Evolutionary conservation across 1,284 basidiomycete species (phyloP).

Genomic region (Exobasidium cylindrosporum): DNA sequence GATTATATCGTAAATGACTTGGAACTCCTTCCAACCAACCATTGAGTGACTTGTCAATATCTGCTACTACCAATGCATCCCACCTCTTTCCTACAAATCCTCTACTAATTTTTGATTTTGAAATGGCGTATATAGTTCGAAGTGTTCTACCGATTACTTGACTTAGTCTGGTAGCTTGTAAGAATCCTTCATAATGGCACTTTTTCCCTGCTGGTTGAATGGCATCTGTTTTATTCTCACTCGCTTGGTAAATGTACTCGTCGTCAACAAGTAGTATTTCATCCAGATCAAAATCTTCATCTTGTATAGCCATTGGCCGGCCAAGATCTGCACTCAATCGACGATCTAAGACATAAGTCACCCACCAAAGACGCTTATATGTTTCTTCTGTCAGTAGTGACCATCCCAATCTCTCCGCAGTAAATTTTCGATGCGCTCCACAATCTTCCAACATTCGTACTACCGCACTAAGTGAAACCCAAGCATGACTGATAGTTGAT

Average conservation of each 20-base stretch:
- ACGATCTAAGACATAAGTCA: constrained; percentile 40
- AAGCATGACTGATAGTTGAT: constrained; percentile 26
- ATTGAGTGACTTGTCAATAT: constrained; percentile 48
- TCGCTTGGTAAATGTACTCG: constrained; percentile 26
- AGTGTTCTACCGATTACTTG: constrained; percentile 45
- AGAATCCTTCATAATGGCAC: constrained; percentile 30
- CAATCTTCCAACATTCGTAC: constrained; percentile 35
- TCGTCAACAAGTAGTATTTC: constrained; percentile 41
- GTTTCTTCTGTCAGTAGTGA: constrained; percentile 35
- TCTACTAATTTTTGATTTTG: constrained; percentile 36
- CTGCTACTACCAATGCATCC: constrained; percentile 44
- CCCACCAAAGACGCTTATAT: constrained; percentile 38
- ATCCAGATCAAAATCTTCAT: constrained; percentile 47
- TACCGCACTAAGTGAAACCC: constrained; percentile 32
- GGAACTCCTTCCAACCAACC: constrained; percentile 45
- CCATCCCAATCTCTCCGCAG: constrained; percentile 27
- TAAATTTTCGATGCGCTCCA: constrained; percentile 38
- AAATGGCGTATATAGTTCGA: constrained; percentile 43
- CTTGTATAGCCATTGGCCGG: constrained; percentile 40
- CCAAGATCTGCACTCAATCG: constrained; percentile 31
- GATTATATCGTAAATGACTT: constrained; percentile 35
- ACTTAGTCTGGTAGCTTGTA: constrained; percentile 32
- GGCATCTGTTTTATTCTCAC: constrained; percentile 22
- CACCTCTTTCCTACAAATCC: constrained; percentile 39
- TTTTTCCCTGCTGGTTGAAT: constrained; percentile 28